Conservation (phyloP, 108 stramenopile genomes). For the Aurantiochytrium sp. region DNA sequence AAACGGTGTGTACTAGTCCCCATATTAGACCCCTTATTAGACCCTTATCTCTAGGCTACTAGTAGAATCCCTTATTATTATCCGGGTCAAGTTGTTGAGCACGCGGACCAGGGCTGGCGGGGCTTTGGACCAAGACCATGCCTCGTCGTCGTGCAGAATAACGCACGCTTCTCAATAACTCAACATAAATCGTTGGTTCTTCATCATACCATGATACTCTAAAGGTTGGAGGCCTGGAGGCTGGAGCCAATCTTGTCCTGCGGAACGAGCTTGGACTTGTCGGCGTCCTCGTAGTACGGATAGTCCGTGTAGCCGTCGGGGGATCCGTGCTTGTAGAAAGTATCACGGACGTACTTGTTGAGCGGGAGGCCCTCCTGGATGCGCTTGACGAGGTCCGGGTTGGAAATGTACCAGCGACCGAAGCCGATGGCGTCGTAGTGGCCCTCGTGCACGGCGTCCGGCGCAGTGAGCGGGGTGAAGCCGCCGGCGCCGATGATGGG, state of each 20-base stretch:
- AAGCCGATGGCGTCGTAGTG: constrained; percentile 4
- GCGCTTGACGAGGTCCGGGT: neutral
- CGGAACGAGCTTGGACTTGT: neutral
- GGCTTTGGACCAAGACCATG: too few species aligned
- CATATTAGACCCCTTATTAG: too few species aligned
- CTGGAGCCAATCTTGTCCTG: neutral
- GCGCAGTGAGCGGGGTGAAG: neutral
- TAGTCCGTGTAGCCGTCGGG: neutral
- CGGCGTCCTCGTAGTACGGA: neutral
- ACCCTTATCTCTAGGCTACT: too few species aligned
- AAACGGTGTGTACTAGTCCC: too few species aligned
- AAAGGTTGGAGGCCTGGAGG: neutral
- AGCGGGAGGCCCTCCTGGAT: neutral
- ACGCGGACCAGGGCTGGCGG: too few species aligned
- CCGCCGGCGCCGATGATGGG: constrained; percentile 8
- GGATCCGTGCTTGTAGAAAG: neutral
- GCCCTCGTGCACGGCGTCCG: neutral
- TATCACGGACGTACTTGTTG: neutral
- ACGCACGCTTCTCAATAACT: too few species aligned
- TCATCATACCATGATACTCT: too few species aligned
- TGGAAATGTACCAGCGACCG: constrained; percentile 22
- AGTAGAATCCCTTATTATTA: too few species aligned
- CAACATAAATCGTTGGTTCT: too few species aligned
- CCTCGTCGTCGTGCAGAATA: too few species aligned
- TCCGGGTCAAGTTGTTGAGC: too few species aligned